Evolutionary conservation across 2,329 filamentous ascomycete species (phyloP), one percentile per base, ranked within the genome.

Genomic region (Diaporthe aspalathi): DNA sequence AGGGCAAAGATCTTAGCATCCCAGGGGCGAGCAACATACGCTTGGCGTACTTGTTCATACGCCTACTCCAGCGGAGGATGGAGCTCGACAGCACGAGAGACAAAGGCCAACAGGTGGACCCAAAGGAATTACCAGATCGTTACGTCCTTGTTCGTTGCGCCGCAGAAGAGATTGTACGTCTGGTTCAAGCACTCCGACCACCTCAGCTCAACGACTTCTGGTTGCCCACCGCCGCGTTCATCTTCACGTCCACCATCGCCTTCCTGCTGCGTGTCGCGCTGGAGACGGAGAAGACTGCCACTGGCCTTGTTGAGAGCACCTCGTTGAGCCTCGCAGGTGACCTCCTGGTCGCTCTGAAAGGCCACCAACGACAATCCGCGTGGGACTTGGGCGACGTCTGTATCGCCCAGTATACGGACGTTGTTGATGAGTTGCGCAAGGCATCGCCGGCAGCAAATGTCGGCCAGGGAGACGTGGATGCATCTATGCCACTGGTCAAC

Each of bases 381-480:
- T 88, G 87, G 86, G 86, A 88, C 71, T 76, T 88, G 1, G 86
- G 81, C 0, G 85, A 88, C 60, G 80, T 85, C 5, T 88, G 86
- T 71, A 76, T 88, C 1, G 80, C 81, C 0, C 84, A 87, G 60
- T 84, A 86, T 72, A 77, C 79, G 7, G 84, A 86, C 14, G 76
- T 87, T 16, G 79, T 87, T 0, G 83, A 87, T 38, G 86, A 83
- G 74, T 76, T 85, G 3, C 72, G 81, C 12, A 76, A 77, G 6
- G 77, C 79, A 16, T 27, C 60, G 9, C 52, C 20, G 35, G 22
- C 24, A 9, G 40, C 12, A 9, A 49, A n/a, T 68, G 16, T 12
- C 9, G 35, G 52, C 11, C 66, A 57, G 38, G 35, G 32, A 29
- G 52, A 9, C 1, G 9, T 27, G 4, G 52, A 68, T 27, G 11